These are phyloP conservation scores for Didymella arachidicola DNA, from an alignment of 2,329 filamentous ascomycete genomes.

Conservation along the genomic window DNA sequence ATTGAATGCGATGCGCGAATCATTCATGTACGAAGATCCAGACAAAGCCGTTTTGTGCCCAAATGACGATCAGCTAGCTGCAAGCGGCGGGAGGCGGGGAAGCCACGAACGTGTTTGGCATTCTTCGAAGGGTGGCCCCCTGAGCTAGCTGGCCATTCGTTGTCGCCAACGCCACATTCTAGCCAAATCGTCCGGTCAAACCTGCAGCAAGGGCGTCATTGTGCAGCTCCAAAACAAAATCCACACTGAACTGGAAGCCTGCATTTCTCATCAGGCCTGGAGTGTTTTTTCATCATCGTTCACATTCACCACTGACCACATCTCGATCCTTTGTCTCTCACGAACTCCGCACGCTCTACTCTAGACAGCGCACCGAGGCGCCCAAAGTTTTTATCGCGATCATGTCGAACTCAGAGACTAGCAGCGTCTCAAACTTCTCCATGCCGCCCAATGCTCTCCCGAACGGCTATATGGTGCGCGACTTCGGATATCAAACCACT, in stretches of 20 bases:
- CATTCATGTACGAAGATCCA: conserved; percentile 6
- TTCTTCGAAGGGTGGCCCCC: conserved; percentile 7
- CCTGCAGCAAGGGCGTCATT: conserved; percentile 23
- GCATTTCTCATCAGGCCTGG: conserved; percentile 14
- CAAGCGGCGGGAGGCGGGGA: conserved; percentile 13
- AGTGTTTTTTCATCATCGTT: neutral
- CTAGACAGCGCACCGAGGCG: neutral
- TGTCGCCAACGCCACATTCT: conserved; percentile 19
- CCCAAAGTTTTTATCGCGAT: neutral
- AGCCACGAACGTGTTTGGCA: conserved; percentile 12
- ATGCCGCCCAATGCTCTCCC: conserved; percentile 14
- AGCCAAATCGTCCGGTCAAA: conserved; percentile 11
- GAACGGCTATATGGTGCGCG: conserved; percentile 27
- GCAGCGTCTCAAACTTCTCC: conserved; percentile 17
- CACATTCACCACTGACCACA: conserved; percentile 1
- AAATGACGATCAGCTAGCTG: conserved; percentile 15
- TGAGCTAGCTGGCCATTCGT: conserved; percentile 18
- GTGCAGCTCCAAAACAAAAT: conserved; percentile 13
- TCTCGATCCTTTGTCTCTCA: conserved; percentile 1
- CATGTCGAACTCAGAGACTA: conserved; percentile 16
- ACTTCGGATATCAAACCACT: conserved; percentile 35
- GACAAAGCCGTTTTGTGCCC: conserved; percentile 8
- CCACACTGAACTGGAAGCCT: conserved; percentile 7
- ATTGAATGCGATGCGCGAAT: conserved; percentile 1
- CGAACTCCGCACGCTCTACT: neutral